Conservation (phyloP, 2,329 filamentous ascomycete genomes). For the Penicillium capsulatum region DNA sequence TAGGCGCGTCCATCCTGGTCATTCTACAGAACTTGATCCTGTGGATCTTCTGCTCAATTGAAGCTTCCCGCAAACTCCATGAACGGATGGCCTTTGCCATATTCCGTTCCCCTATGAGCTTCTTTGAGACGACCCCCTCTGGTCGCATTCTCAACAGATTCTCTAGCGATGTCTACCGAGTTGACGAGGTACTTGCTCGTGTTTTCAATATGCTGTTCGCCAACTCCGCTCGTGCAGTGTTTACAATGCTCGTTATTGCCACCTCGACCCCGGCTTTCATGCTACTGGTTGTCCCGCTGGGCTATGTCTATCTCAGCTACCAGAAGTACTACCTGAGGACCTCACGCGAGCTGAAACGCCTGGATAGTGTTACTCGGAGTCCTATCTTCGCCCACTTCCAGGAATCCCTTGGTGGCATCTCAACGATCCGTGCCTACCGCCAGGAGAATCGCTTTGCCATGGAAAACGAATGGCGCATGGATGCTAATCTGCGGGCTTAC, state of each 20-base stretch:
- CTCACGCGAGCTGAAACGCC: slow-evolving; percentile 89
- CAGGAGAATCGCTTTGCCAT: slow-evolving; percentile 82
- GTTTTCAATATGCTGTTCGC: slow-evolving; percentile 97
- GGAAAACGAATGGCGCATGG: slow-evolving; percentile 97
- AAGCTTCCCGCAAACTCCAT: slow-evolving; percentile 94
- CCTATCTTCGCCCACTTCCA: slow-evolving; percentile 99
- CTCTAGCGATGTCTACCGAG: slow-evolving; percentile 65
- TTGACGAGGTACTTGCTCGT: slow-evolving; percentile 90
- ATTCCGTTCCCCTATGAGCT: slow-evolving; percentile 96
- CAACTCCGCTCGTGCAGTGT: slow-evolving; percentile 68
- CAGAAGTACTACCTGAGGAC: slow-evolving; percentile 96
- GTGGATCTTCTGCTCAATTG: slow-evolving; percentile 99
- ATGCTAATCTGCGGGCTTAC: slow-evolving; percentile 89
- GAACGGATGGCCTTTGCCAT: slow-evolving; percentile 97
- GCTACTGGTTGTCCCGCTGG: slow-evolving; percentile 73
- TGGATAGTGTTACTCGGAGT: slow-evolving; percentile 92
- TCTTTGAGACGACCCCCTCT: slow-evolving; percentile 95
- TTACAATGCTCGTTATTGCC: slow-evolving; percentile 84
- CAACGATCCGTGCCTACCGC: slow-evolving; percentile 90
- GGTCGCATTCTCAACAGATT: slow-evolving; percentile 97
- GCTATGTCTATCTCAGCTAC: slow-evolving; percentile 80
- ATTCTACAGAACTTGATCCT: slow-evolving; percentile 90
- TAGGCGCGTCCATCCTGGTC: slow-evolving; percentile 78
- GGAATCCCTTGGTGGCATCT: slow-evolving; percentile 88
- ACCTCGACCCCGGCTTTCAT: slow-evolving; percentile 76